Conservation (phyloP, 768 basidiomycete genomes). For the Serendipita sp. region DNA sequence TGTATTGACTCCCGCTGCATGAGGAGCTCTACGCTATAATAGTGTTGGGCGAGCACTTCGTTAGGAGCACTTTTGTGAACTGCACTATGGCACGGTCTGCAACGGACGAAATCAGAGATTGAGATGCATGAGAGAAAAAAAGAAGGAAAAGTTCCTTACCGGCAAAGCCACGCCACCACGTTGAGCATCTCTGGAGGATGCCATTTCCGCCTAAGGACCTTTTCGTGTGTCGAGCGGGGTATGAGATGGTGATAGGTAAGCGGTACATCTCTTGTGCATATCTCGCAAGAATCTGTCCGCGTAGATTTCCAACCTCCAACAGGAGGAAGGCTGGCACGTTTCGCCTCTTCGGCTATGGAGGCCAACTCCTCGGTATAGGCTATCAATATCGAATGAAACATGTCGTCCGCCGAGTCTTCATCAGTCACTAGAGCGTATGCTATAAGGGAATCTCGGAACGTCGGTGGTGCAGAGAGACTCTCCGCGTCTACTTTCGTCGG, state of each 20-base stretch:
- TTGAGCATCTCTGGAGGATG: constrained; percentile 37
- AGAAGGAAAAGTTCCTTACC: constrained; percentile 16
- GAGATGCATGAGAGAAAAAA: neutral
- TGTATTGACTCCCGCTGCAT: constrained; percentile 38
- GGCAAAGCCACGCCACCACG: constrained; percentile 46
- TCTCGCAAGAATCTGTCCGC: constrained; percentile 38
- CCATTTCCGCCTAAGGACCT: constrained; percentile 43
- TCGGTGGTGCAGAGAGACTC: constrained; percentile 25
- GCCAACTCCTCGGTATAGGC: constrained; percentile 24
- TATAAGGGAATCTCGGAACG: constrained; percentile 35
- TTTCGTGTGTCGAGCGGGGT: constrained; percentile 36
- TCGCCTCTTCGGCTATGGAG: neutral
- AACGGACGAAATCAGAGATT: neutral
- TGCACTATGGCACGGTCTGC: constrained; percentile 35
- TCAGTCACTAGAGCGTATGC: constrained; percentile 28
- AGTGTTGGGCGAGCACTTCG: constrained; percentile 36
- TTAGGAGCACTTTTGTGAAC: constrained; percentile 36
- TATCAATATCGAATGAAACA: constrained; percentile 27
- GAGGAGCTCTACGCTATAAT: constrained; percentile 35
- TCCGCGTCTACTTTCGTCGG: constrained; percentile 25
- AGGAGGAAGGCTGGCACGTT: constrained; percentile 15
- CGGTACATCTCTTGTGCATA: constrained; percentile 40
- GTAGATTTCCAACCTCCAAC: constrained; percentile 40
- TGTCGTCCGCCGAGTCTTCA: constrained; percentile 24
- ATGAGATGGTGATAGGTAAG: constrained; percentile 50